Conservation (phyloP, 1,284 basidiomycete genomes). For the Heterobasidion annosum region DNA sequence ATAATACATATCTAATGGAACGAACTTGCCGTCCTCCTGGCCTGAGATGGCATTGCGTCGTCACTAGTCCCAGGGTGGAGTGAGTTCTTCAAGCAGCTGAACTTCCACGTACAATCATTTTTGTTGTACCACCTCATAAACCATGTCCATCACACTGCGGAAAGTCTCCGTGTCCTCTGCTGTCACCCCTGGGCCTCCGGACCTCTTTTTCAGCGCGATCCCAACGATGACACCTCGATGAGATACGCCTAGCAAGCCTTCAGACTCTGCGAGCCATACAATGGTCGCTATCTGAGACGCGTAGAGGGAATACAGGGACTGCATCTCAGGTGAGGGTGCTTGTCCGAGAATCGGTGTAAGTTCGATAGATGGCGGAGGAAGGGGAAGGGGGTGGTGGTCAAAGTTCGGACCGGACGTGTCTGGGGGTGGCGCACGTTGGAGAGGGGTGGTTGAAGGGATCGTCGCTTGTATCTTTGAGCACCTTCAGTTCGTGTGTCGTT, state of each 20-base stretch:
- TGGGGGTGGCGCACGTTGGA: slow-evolving; percentile 33
- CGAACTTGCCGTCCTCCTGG: too few species aligned
- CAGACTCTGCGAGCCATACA: slow-evolving; percentile 55
- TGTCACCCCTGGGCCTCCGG: slow-evolving; percentile 19
- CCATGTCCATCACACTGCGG: slow-evolving; percentile 56
- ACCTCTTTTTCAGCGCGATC: slow-evolving; percentile 43
- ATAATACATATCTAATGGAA: too few species aligned
- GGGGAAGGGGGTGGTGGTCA: slow-evolving; percentile 36
- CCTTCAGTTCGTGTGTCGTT: not conserved
- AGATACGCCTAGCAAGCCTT: slow-evolving; percentile 26
- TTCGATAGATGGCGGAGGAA: slow-evolving; percentile 64
- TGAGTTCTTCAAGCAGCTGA: too few species aligned
- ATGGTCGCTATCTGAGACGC: slow-evolving; percentile 81
- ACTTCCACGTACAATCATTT: not conserved
- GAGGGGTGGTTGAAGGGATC: slow-evolving; percentile 56
- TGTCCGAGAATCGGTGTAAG: slow-evolving; percentile 74
- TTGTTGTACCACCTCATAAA: slow-evolving; percentile 32
- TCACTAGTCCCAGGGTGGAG: too few species aligned
- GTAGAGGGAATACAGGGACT: slow-evolving; percentile 75
- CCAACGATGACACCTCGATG: slow-evolving; percentile 59
- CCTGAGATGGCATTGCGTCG: too few species aligned
- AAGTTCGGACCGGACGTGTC: slow-evolving; percentile 27
- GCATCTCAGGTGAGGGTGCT: slow-evolving; percentile 50
- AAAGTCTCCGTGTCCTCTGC: slow-evolving; percentile 53
- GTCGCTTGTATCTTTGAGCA: slow-evolving; percentile 67